Base-by-base conservation (phyloP, 2,329 filamentous ascomycete genomes). In the Penicillium rolfsii region DNA sequence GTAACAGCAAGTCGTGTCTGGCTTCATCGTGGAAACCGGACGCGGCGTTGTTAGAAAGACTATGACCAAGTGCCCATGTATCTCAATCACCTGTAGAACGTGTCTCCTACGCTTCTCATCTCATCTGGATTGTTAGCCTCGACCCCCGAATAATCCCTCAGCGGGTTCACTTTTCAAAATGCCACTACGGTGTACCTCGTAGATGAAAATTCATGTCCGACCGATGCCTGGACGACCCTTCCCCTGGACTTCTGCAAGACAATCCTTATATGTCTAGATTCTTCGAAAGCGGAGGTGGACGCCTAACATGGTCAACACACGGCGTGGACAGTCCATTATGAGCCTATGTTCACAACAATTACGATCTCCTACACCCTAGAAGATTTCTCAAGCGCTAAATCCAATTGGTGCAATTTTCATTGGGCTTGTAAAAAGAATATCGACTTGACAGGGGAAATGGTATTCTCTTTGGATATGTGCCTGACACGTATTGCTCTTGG, bases 301-400 rank as follows among this genome's bases (percentile, higher is more conserved):
- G 2, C 22, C 6, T 11, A 19, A 9, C 19, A n/a, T 9, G 40
- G 40, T 4, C 9, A 8, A 22, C 9, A 22, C 40, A 41, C n/a
- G 9, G n/a, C 19, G 16, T 16, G n/a, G 6, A 0, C 0, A 41
- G 0, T 3, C 40, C 6, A 22, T 3, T 1, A 22, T 3, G 40
- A 8, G n/a, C n/a, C n/a, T 9, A 9, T 41, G 0, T 41, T 22
- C n/a, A 7, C 6, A 11, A 3, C 40, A 1, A 11, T 2, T 16
- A 22, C n/a, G 5, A 22, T n/a, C 38, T 1, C 5, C 5, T 41
- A 11, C 12, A 3, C 40, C 8, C 40, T 19, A 2, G 40, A 41
- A 19, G 40, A 41, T 11, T 19, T 41, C 11, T 19, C 40, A 41
- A 41, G 4, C 7, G 40, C 7, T 19, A 22, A 41, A 22, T 41